Conservation (phyloP, 352 stramenopile species). For the Phytopythium delawarense region DNA sequence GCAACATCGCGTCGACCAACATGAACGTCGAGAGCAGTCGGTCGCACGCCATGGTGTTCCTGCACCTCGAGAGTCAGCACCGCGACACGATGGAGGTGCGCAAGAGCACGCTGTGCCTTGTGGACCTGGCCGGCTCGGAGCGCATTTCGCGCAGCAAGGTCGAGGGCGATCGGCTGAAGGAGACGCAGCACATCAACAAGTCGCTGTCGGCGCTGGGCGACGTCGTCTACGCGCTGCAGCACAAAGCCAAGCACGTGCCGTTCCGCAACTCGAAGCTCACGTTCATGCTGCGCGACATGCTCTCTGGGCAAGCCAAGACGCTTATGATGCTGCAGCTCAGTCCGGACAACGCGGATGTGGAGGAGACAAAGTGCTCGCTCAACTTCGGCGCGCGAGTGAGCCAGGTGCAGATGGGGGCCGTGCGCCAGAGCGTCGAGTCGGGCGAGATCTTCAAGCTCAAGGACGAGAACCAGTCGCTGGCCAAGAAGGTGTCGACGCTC, state of each 20-base stretch:
- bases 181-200: conserved; percentile 99
- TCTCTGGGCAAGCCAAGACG: conserved; percentile 89
- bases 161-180: conserved; percentile 87
- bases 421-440: conserved; percentile 77
- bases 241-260: conserved; percentile 93
- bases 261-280: conserved; percentile 99
- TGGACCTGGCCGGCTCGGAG: conserved; percentile 98
- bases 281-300: conserved; percentile 92
- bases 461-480: conserved; percentile 53
- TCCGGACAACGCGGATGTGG: conserved; percentile 65
- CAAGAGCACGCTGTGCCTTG: conserved; percentile 93
- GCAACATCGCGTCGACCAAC: conserved; percentile 75
- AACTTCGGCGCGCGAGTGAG: conserved; percentile 88
- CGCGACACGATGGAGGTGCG: conserved; percentile 63
- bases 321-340: conserved; percentile 91
- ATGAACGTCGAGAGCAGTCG: conserved; percentile 88
- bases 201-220: conserved; percentile 95
- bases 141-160: conserved; percentile 86
- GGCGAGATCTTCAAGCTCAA: conserved; percentile 68
- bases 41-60: conserved; percentile 79
- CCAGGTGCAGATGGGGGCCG: conserved; percentile 85
- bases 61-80: conserved; percentile 73
- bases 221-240: conserved; percentile 93
- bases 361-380: conserved; percentile 89
- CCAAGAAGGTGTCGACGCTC: conserved; percentile 24